Evolutionary conservation across 73 alveolate species (phyloP), one percentile per base, ranked within the genome.

Genomic region (Symbiodinium pilosum): DNA sequence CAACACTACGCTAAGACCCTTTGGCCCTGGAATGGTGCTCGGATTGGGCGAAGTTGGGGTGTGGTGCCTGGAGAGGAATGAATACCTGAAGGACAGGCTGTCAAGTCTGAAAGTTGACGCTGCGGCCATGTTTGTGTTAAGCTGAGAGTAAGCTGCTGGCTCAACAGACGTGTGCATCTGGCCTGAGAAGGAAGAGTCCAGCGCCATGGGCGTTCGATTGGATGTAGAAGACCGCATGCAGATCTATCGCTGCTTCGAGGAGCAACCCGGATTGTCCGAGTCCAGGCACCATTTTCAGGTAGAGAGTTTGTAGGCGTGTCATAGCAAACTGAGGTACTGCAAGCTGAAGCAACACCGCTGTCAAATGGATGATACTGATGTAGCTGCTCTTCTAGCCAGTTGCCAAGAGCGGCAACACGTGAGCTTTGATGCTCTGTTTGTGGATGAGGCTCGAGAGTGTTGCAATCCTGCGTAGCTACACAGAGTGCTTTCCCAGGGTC

Each of bases 391-490:
- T 21, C 24, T 71, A 24, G 85, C 85, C 38, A 71, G 85, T 30
- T 71, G 38, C 18, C 43, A 30, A 32, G 85, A 71, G 38, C 85
- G 12, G 42, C 43, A 71, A 40, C 26, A 71, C 26, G 85, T 36
- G 38, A 26, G 42, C 18, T 71, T 71, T 8, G 85, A 71, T 71
- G 85, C 42, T 20, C 85, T 71, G 26, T 71, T 71, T 26, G 85
- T 71, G 38, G 85, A 71, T 40, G 85, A 71, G 85, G 85, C 85
- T n/a, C n/a, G n/a, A n/a, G n/a, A n/a, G n/a, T n/a, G n/a, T n/a
- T n/a, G n/a, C n/a, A n/a, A n/a, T n/a, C n/a, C n/a, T n/a, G n/a
- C n/a, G n/a, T n/a, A n/a, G n/a, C n/a, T n/a, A n/a, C n/a, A n/a
- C n/a, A n/a, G n/a, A n/a, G n/a, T n/a, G n/a, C n/a, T n/a, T n/a